A percentile compares a stretch with the other conserved stretches of the same genome.
Evolutionary conservation across 495 filamentous ascomycete species (phyloP).

Genomic region (Penicillium turbatum): DNA sequence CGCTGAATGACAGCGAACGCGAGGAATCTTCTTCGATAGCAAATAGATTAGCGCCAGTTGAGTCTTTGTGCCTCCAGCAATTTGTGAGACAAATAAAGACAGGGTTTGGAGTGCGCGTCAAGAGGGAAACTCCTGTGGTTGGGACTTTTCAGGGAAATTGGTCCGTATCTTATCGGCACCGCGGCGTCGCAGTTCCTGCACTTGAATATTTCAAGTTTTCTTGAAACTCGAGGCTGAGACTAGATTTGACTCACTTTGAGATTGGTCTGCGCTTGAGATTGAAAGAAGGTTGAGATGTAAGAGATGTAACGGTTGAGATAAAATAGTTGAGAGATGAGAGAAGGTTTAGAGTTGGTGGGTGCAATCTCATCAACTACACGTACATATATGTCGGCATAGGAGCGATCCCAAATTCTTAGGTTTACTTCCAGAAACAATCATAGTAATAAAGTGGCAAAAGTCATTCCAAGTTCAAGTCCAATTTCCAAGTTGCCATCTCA

Average conservation of each 20-base stretch:
- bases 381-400: no score
- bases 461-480: background rate
- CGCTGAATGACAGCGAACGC: background rate
- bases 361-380: no score
- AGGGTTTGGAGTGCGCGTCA: background rate
- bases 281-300: no score
- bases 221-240: background rate
- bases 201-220: background rate
- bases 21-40: background rate
- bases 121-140: conserved; percentile 2
- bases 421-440: no score
- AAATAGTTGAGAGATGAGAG: no score
- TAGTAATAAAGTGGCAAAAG: no score
- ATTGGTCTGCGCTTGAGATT: no score
- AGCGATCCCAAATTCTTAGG: no score
- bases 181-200: background rate
- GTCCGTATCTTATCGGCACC: conserved; percentile 9
- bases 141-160: conserved; percentile 6
- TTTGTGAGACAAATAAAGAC: background rate
- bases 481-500: background rate
- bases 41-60: background rate
- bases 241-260: background rate
- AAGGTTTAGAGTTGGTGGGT: no score
- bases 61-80: background rate
- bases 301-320: no score